Evolutionary conservation across 306 rosid species (phyloP), one percentile per base, ranked within the genome.

Genomic region (Inga leiocalycina): DNA sequence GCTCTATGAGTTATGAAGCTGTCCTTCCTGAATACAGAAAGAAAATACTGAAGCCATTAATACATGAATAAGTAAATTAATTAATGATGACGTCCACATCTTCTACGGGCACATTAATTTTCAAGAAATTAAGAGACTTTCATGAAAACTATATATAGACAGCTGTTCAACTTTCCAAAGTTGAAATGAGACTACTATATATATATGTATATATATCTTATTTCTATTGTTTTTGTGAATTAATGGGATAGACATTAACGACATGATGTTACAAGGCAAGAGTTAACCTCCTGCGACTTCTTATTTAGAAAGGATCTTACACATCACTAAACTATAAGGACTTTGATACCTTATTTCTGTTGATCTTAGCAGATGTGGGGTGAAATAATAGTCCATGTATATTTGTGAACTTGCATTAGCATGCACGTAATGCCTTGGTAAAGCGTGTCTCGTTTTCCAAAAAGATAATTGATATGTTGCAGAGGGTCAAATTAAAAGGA

Each of bases 1-100:
- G 99, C 99, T 88, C 98, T 89, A 49, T 97, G 99, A 48, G 98
- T 97, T 78, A 97, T 87, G 94, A 94, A 94, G 88, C 97, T 92
- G 85, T 97, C 99, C 88, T 97, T 97, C 97, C 99, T 97, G 89
- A 65, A 65, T 65, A 43, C 10, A 32, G 34, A n/a, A 32, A 15
- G 43, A 14, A 65, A 34, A 65, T 65, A 4, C 13, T 11, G 71
- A 64, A 64, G 19, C 20, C 14, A 30, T 30, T 27, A 13, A 27
- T 30, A 30, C 16, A 30, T 10, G 54, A 49, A 49, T 16, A 10
- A 14, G 5, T 14, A 49, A 49, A 3, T 27, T 12, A 64, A 64
- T 30, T 27, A 27, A 30, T 30, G 20, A 64, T 6, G 41, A 4
- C 41, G 10, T 56, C 17, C 5, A 13, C 14, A 10, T 62, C 35